Evolutionary conservation across 148 eudicot genomes (phyloP), one percentile per base, ranked within the genome.

Genomic region (Persicaria tinctoria): DNA sequence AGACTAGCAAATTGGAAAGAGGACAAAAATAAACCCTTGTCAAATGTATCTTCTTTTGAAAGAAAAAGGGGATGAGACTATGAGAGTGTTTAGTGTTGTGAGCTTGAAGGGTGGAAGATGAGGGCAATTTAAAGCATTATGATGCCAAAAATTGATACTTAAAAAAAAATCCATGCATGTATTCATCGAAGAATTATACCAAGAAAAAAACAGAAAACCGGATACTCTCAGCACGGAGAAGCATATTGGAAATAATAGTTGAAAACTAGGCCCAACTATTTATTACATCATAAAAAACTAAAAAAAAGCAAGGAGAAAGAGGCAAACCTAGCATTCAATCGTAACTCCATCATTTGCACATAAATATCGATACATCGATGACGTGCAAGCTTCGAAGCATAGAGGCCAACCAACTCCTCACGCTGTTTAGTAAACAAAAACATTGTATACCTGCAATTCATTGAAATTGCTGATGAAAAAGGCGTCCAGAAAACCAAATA

Each of bases 321-420:
- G 46, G 49, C 59, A 66, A 76, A 90, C 98, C 98, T 90, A 81
- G 96, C 84, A 85, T 84, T 87, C 80, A 95, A 87, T 79, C 97
- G 85, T 78, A 90, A 78, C 85, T 95, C 99, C 99, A 95, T 95
- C 99, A 95, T 92, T 77, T 90, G 91, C 83, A 95, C 97, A 89
- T 89, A 92, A 68, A 95, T 90, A 76, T 95, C 97, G 77, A 90
- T 84, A 87, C 99, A 95, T 56, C 92, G 96, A 80, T 95, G 97
- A 60, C 77, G 85, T 62, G 93, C 99, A 79, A 95, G 96, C 83
- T 92, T 89, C 75, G 96, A 90, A 75, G 96, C 97, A 87, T 95
- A 95, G 55, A 90, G 89, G 55, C 99, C 99, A 64, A 95, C 92
- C 83, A 95, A 81, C 78, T 92, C 96, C 78, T 95, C 97, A 50